phyloP scores from a whole-genome alignment of 371 early-diverging fungal species.

The Mortierella sp. region DNA sequence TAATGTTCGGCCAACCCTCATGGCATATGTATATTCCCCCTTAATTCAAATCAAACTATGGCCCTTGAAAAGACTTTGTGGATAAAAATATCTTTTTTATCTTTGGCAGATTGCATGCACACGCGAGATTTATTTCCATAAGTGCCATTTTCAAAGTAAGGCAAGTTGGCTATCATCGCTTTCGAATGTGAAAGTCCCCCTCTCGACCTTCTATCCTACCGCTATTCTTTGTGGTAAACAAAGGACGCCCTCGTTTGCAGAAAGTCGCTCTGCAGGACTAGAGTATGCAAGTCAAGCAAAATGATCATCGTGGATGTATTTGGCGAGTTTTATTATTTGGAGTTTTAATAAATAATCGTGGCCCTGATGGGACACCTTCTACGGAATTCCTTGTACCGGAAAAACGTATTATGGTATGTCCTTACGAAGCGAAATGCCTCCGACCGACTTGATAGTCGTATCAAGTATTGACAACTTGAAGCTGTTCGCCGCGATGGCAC shows the following conservation, averaged over 20 bases:
- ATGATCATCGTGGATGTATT: too few relatives aligned
- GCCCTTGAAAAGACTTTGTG: neutral
- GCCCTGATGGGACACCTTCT: slow-evolving; percentile 43
- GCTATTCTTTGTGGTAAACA: too few relatives aligned
- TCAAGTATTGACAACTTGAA: slow-evolving; percentile 41
- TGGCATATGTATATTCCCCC: neutral
- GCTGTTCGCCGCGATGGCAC: slow-evolving; percentile 36
- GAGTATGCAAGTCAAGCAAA: too few relatives aligned
- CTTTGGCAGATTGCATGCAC: neutral
- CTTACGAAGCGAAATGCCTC: slow-evolving; percentile 54
- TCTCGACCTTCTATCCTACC: too few relatives aligned
- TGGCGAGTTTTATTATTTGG: neutral
- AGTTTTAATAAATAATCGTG: slow-evolving; percentile 37
- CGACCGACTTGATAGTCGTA: slow-evolving; percentile 50
- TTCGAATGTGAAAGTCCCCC: too few relatives aligned
- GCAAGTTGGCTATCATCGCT: too few relatives aligned
- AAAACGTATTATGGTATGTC: slow-evolving; percentile 53
- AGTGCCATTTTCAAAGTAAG: too few relatives aligned
- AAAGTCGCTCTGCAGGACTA: too few relatives aligned
- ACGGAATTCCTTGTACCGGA: slow-evolving; percentile 30
- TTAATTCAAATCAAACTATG: neutral
- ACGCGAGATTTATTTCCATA: neutral
- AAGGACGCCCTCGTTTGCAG: too few relatives aligned
- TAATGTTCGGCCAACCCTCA: neutral
- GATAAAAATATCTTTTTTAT: slow-evolving; percentile 1